A percentile compares a stretch with the other conserved stretches of the same genome.
These are phyloP conservation scores for Potentilla sterilis DNA, from an alignment of 306 rosid genomes.

Conservation along the genomic window DNA sequence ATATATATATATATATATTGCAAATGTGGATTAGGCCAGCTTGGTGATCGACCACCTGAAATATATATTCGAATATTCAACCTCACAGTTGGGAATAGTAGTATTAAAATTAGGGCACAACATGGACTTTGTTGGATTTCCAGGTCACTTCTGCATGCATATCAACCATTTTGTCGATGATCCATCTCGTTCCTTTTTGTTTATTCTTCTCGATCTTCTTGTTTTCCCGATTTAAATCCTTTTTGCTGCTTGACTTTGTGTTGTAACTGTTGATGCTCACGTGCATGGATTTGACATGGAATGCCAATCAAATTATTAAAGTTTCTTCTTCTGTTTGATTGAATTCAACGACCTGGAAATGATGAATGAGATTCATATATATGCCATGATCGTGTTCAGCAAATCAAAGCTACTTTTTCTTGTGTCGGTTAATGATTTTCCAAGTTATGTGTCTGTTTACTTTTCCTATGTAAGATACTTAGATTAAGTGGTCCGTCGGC, in stretches of 20 bases:
- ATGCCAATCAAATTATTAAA: conserved; percentile 26
- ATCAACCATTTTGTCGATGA: conserved; percentile 23
- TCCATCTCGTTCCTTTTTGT: not conserved
- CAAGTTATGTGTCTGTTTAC: not conserved
- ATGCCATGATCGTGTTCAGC: not conserved
- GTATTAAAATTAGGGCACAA: not conserved
- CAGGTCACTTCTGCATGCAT: not conserved
- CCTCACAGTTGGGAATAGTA: not conserved
- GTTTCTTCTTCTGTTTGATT: not conserved
- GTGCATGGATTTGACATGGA: conserved; percentile 74
- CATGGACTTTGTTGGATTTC: conserved; percentile 9
- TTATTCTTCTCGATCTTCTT: conserved; percentile 15
- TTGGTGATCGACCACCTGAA: not conserved
- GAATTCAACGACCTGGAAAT: not conserved
- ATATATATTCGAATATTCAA: not conserved
- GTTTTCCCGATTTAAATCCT: conserved; percentile 2
- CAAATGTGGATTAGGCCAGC: not conserved
- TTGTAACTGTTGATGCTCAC: conserved; percentile 30
- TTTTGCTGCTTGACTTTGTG: conserved; percentile 42
- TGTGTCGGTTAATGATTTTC: not conserved
- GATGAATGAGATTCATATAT: not conserved
- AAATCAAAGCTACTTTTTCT: conserved; percentile 4
- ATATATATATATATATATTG: no score
- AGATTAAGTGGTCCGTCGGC: not conserved
- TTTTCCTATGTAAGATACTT: not conserved